Base-by-base conservation (phyloP, 331 rosid genomes). In the Telfairia occidentalis region DNA sequence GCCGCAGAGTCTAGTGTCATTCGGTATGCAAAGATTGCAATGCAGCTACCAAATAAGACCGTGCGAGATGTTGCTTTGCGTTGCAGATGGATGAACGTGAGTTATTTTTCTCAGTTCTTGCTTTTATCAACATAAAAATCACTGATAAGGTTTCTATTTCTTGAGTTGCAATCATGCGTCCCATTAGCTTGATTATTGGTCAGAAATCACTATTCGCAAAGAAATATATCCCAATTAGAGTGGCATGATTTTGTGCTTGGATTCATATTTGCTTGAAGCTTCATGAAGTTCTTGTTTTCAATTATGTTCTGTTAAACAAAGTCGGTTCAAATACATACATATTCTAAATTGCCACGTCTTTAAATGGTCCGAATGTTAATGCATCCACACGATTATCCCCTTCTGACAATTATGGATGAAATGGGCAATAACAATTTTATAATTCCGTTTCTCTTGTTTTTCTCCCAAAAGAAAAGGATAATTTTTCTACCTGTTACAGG, bases 41-140 rank as follows among this genome's bases (percentile, higher is more conserved):
- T 82, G 86, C 86, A 43, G 82, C 89, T 95, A 77, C 96, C 88
- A 76, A 84, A 85, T 69, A 95, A 95, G 87, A 91, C 96, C 0
- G 96, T 88, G 28, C 90, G 96, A 34, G 98, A 95, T 84, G 96
- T 95, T 61, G 98, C 98, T 12, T 79, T 91, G 81, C 97, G 98
- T 71, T 89, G 91, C 80, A 86, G 97, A 87, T 95, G 98, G 98
- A 95, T 91, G 98, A 92, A 83, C 35, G 98, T 95, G 84, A 88
- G 97, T 54, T 77, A 38, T 54, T 55, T 26, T 43, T 53, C 60
- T 67, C 74, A 9, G 34, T 58, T 48, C 66, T 58, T 73, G 77
- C 61, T 59, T 65, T 11, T 78, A 26, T 66, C 19, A 23, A 1
- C 73, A 52, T 46, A 40, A 28, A 75, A 59, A 9, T 3, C 2